Conservation (phyloP, 176 grass and related monocot species). For the Oryza nivara region DNA sequence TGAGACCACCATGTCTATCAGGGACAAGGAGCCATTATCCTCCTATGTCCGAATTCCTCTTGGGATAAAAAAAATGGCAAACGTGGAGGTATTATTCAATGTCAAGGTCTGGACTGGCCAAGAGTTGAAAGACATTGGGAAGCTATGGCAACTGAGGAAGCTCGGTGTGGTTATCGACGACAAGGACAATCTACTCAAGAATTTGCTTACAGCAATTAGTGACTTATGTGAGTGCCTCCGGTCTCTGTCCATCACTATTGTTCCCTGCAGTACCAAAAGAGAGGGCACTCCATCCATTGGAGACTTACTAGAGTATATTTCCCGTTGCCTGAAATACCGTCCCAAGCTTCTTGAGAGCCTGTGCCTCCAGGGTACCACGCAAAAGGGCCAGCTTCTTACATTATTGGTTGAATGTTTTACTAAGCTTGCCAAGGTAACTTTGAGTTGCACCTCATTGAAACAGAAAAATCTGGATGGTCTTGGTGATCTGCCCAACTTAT, state of each 20-base stretch:
- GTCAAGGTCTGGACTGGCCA: background rate
- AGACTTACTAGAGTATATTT: background rate
- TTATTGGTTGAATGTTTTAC: background rate
- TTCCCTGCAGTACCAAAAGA: background rate
- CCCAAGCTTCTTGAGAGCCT: conserved; percentile 35
- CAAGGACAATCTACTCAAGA: background rate
- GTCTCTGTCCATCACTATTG: conserved; percentile 21
- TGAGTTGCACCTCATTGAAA: background rate
- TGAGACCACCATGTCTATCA: background rate
- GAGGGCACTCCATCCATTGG: background rate
- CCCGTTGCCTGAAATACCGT: background rate
- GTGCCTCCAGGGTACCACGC: conserved; percentile 3
- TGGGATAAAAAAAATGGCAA: background rate
- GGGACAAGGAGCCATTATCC: too few species aligned
- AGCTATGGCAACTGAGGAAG: conserved; percentile 28
- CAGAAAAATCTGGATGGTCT: background rate
- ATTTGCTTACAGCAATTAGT: background rate
- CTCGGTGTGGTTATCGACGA: conserved; percentile 23
- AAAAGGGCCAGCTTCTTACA: background rate
- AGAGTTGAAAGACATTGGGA: conserved; percentile 12
- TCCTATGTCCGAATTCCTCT: background rate
- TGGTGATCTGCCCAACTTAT: background rate
- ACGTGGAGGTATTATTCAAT: conserved; percentile 3
- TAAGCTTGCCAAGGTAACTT: conserved; percentile 32
- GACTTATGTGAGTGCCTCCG: background rate